Conservation (phyloP, 768 basidiomycete genomes). For the Russula vinacea region DNA sequence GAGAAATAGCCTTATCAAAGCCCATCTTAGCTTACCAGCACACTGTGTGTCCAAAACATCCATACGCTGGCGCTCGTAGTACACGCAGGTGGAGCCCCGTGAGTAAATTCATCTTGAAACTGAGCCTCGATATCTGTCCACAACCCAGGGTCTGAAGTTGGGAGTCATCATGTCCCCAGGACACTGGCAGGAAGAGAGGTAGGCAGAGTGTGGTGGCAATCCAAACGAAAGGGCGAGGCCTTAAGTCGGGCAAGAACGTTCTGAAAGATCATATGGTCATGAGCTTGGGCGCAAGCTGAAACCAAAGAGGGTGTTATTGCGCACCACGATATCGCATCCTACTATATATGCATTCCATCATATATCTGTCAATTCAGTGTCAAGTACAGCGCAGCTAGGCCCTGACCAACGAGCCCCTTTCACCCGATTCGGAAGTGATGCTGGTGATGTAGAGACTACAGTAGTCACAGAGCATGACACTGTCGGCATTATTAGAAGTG, state of each 20-base stretch:
- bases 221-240: background rate
- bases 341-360: background rate
- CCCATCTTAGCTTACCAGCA: background rate
- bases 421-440: background rate
- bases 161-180: background rate
- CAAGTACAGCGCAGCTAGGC: background rate
- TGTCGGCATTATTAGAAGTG: background rate
- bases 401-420: background rate
- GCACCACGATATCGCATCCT: no score
- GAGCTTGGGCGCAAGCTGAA: background rate
- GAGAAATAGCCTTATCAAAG: background rate
- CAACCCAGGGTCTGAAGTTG: background rate
- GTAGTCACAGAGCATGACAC: background rate
- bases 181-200: background rate
- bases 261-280: background rate
- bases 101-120: background rate
- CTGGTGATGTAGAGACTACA: background rate
- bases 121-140: conserved; percentile 9
- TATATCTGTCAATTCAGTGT: background rate
- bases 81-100: background rate
- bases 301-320: conserved; percentile 1
- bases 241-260: background rate
- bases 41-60: background rate
- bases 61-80: background rate
- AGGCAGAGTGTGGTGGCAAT: background rate